Evolutionary conservation across 768 basidiomycete species (phyloP).

Genomic region (Crepidotus variabilis): DNA sequence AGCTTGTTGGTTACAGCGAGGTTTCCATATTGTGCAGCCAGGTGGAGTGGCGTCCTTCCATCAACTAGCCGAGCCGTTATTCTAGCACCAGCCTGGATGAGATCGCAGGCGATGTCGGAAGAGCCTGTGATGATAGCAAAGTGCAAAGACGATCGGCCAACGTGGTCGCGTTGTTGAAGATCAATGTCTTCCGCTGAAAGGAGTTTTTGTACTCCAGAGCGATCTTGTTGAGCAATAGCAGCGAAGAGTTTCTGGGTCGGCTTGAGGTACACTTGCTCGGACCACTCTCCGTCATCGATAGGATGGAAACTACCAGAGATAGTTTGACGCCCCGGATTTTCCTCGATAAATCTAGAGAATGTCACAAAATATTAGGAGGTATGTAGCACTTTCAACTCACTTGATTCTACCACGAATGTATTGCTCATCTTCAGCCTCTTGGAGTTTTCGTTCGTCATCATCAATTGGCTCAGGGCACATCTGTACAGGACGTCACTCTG

Average conservation of each 20-base stretch:
- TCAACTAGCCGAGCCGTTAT: slow-evolving; percentile 56
- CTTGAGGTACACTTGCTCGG: slow-evolving; percentile 56
- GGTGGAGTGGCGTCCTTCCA: slow-evolving; percentile 51
- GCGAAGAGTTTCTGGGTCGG: slow-evolving; percentile 51
- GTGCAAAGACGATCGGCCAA: slow-evolving; percentile 57
- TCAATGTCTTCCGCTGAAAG: slow-evolving; percentile 34
- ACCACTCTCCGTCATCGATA: slow-evolving; percentile 66
- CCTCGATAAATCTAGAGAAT: slow-evolving; percentile 39
- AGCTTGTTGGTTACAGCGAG: slow-evolving; percentile 42
- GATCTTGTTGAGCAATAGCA: slow-evolving; percentile 48
- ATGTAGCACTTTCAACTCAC: background rate
- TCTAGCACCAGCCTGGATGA: slow-evolving; percentile 53
- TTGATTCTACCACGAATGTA: slow-evolving; percentile 54
- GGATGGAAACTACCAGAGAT: slow-evolving; percentile 64
- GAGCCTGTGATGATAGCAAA: slow-evolving; percentile 49
- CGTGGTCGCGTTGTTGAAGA: slow-evolving; percentile 54
- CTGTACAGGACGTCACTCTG: slow-evolving; percentile 21
- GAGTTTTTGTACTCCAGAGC: slow-evolving; percentile 31
- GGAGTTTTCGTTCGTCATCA: slow-evolving; percentile 50
- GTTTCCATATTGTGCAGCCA: slow-evolving; percentile 49
- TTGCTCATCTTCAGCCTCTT: slow-evolving; percentile 47
- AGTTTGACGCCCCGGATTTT: slow-evolving; percentile 58
- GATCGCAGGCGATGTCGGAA: slow-evolving; percentile 41
- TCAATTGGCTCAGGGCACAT: slow-evolving; percentile 51
- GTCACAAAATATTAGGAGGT: background rate